Evolutionary conservation across 2,329 filamentous ascomycete species (phyloP), one percentile per base, ranked within the genome.

Genomic region (Myriosclerotinia duriaeana): DNA sequence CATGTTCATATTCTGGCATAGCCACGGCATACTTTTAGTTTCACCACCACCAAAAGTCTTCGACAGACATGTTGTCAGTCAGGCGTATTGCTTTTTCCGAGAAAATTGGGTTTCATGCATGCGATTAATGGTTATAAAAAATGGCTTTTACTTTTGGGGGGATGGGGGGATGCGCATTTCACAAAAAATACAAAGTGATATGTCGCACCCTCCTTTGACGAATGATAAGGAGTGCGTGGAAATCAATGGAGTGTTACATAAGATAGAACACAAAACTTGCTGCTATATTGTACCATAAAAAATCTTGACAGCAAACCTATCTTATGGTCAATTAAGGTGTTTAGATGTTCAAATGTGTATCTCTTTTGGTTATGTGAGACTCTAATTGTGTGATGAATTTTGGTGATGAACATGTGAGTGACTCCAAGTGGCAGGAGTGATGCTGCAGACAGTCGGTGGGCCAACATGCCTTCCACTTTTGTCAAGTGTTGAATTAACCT

Each of bases 1-100:
- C 66, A 68, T 70, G 69, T 71, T 71, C 71, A 70, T 76, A 72
- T 67, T 71, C 71, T 68, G 70, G 71, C 71, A 71, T 70, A 71
- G 67, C 69, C 67, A 68, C 69, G 64, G 66, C 56, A 66, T 66
- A 68, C 58, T 53, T 46, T 66, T 62, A 61, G 30, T 58, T 66
- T 44, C 52, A 65, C 40, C 62, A 65, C 62, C 59, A 61, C 30
- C 42, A 70, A 71, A 72, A 70, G 69, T 72, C 65, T 53, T 69
- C 50, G 70, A 52, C 68, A 67, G 65, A 46, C 54, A 61, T 22
- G 22, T 62, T 48, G 64, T 62, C 66, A 63, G 63, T 70, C 60
- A 60, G 67, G 69, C 67, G 68, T 68, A 69, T 67, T 72, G 68
- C 69, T 70, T 66, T 67, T 67, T 67, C 64, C 22, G 22, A 52